Evolutionary conservation across 805 yeast genomes (phyloP).

Genomic region (Myxozyma geophila): DNA sequence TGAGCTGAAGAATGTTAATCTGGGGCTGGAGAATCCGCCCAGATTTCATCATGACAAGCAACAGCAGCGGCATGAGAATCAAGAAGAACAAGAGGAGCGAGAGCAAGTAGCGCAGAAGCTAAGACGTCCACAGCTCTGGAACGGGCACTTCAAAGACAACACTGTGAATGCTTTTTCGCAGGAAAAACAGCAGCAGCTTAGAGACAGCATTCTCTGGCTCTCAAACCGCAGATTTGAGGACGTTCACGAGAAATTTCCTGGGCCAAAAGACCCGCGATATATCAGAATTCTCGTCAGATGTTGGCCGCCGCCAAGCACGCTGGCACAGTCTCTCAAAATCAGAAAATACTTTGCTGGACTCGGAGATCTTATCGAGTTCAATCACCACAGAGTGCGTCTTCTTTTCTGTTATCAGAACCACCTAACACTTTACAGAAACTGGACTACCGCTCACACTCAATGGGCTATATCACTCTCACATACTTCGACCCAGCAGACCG

Average conservation of each 20-base stretch:
- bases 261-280: conserved; percentile 7
- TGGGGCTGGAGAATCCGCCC: no score
- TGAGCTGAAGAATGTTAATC: no score
- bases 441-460: conserved; percentile 3
- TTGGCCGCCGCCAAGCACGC: conserved; percentile 10
- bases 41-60: no score
- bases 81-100: no score
- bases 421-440: neutral
- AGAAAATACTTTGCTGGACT: neutral
- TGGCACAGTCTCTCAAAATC: neutral
- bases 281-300: conserved; percentile 3
- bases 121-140: neutral
- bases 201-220: neutral
- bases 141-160: neutral
- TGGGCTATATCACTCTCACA: conserved; percentile 5
- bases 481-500: conserved; percentile 8
- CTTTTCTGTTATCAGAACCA: neutral
- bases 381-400: conserved; percentile 1
- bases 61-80: no score
- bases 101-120: no score
- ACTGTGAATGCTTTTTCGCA: neutral
- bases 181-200: neutral
- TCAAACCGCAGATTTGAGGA: neutral
- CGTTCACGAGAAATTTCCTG: neutral
- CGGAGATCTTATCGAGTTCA: conserved; percentile 13